Evolutionary conservation across 352 stramenopile species (phyloP), one percentile per base, ranked within the genome.

Genomic region (Phytophthora pini): DNA sequence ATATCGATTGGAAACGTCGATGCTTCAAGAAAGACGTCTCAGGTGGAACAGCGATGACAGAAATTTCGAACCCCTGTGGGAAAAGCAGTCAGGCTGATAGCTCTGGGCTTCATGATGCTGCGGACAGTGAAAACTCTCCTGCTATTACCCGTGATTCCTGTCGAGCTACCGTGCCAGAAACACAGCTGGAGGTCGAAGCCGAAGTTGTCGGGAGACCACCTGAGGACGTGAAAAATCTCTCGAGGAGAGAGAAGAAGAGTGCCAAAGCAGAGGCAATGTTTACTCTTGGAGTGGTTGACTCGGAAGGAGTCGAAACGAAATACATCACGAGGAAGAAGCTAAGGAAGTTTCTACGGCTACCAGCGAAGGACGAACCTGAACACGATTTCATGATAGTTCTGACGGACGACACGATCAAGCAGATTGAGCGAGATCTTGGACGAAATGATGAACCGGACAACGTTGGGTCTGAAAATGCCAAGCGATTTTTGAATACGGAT

Each of bases 281-380:
- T 20, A 20, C 17, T 56, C 48, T 60, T 44, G 39, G 52, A 51
- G 52, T 51, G 7, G 40, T 60, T 22, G 29, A 61, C 39, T 49
- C 38, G 29, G 51, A 58, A 32, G 52, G 52, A 45, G 61, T 63
- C 12, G 26, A 62, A 12, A 64, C 52, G 1, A 69, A 69, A 45
- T 69, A 55, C 61, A 63, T 55, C 44, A 58, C 61, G 5, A 49
- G 52, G 39, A 69, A 69, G 38, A 64, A 63, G 15, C 34, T 69
- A n/a, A 11, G 46, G 8, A 69, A 64, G 52, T 59, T 59, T 41
- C n/a, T 69, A 48, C 38, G 62, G 24, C 13, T 65, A 22, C 27
- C 54, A 12, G 47, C 41, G 22, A 61, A 61, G 22, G 32, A 50
- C 11, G 4, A 46, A 15, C 36, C 11, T 13, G 48, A 58, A 47